Base-by-base conservation (phyloP, 2,329 filamentous ascomycete species). In the Xylaria sp. region DNA sequence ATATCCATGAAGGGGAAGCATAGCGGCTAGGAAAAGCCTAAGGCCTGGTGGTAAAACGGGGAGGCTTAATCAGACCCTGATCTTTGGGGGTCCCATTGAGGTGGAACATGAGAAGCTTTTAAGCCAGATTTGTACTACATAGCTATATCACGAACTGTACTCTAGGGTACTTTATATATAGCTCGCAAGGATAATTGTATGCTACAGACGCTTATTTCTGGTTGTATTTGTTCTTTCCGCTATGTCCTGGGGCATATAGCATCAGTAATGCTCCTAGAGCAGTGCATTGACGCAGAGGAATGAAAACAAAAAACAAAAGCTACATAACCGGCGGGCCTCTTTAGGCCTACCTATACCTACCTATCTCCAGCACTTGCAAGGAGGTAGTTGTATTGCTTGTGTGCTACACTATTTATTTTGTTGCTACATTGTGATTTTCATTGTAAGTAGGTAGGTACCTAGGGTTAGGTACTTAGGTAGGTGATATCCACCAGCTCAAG, bases 101-200 rank as follows among this genome's bases (percentile, higher is more conserved):
- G 15, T 45, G 11, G 29, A 42, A 22, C 15, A 55, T 13, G 27
- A 17, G 11, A 54, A 39, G 20, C 15, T 36, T 15, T 9, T 27
- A 55, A 51, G 60, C 42, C 10, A 25, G 31, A 44, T 27, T n/a
- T 54, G 59, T 58, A 63, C 45, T 61, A 49, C 36, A 55, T 60
- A 38, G 56, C 56, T 51, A 60, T 44, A 49, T 65, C 20, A 42
- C 20, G 29, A 55, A 47, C 33, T 20, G 25, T 39, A 38, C 22
- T 59, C 13, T 45, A 9, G n/a, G 13, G 31, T 27, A 39, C 31
- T 38, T n/a, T 61, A n/a, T 54, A 38, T 49, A 55, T 29, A 38
- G 36, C 53, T 27, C 51, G 7, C 22, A 38, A 39, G 36, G 20
- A 54, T 27, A 39, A 39, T 39, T 39, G 20, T 38, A 38, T 38